A percentile compares a stretch with the other conserved stretches of the same genome.
phyloP scores from a whole-genome alignment of 106 monocot genomes.

The Dendrobium huoshanense region DNA sequence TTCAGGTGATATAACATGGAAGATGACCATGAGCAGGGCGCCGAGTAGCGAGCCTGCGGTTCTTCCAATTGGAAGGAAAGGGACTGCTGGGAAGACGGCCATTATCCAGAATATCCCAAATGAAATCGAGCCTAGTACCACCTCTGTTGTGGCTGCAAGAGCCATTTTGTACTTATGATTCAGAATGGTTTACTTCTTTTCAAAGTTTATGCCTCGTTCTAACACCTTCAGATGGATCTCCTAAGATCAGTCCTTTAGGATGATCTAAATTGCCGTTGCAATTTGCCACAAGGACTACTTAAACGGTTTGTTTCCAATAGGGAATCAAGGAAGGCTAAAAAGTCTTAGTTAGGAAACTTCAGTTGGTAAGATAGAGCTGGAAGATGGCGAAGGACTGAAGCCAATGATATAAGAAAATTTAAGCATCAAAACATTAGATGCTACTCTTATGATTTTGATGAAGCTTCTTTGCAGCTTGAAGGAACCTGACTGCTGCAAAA shows the following conservation, averaged over 20 bases:
- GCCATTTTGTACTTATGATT: slow-evolving; percentile 28
- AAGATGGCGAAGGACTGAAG: neutral
- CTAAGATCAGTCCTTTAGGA: neutral
- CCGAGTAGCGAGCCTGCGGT: slow-evolving; percentile 77
- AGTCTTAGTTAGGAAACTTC: neutral
- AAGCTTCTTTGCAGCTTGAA: neutral
- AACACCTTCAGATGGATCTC: too few relatives aligned
- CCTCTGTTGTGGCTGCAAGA: slow-evolving; percentile 41
- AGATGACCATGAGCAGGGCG: slow-evolving; percentile 72
- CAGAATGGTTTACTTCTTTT: too few relatives aligned
- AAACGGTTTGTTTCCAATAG: neutral
- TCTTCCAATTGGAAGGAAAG: slow-evolving; percentile 77
- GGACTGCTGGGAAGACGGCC: slow-evolving; percentile 77
- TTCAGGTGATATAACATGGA: slow-evolving; percentile 54
- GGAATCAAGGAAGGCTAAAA: neutral
- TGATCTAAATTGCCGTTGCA: neutral
- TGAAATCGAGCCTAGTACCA: slow-evolving; percentile 62
- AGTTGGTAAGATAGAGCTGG: neutral
- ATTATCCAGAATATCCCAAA: slow-evolving; percentile 83
- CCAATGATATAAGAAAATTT: neutral
- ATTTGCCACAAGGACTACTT: neutral
- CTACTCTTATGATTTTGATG: neutral
- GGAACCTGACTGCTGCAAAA: neutral
- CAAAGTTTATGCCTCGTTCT: too few relatives aligned
- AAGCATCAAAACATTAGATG: neutral